These are phyloP conservation scores for Berberis vulgaris DNA, from an alignment of 164 flowering plant species.

Conservation along the genomic window DNA sequence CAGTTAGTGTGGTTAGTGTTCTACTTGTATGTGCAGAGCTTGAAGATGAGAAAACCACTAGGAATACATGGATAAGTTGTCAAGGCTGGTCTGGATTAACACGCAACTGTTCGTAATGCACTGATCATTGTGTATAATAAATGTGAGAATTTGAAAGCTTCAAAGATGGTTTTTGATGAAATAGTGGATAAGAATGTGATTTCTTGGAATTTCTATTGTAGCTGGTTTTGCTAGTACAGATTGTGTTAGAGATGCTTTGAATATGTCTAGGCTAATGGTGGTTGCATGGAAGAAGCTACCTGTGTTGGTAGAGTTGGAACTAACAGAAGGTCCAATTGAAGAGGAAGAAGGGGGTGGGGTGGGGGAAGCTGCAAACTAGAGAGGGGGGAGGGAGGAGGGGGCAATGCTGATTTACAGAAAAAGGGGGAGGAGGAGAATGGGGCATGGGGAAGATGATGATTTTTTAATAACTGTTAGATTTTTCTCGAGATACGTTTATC, in stretches of 20 bases:
- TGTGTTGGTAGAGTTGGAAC: no score
- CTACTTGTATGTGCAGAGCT: slow-evolving; percentile 30
- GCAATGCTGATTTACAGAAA: no score
- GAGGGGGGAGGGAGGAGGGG: no score
- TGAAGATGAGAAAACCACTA: slow-evolving; percentile 25
- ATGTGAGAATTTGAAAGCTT: slow-evolving; percentile 9
- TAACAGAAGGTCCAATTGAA: no score
- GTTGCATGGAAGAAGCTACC: no score
- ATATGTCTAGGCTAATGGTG: slow-evolving; percentile 21
- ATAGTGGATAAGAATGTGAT: slow-evolving; percentile 19
- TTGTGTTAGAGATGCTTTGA: slow-evolving; percentile 32
- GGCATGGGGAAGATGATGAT: no score
- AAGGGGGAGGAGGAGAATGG: no score
- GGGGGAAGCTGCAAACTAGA: no score
- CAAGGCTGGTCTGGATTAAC: slow-evolving; percentile 10
- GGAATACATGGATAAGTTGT: slow-evolving; percentile 15
- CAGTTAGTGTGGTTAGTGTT: slow-evolving; percentile 12
- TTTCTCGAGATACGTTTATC: no score
- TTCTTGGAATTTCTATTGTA: slow-evolving; percentile 57
- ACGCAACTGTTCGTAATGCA: slow-evolving; percentile 13
- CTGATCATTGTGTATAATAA: slow-evolving; percentile 10
- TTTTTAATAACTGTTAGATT: no score
- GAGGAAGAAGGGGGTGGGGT: no score
- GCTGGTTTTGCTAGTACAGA: slow-evolving; percentile 28
- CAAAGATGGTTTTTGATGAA: slow-evolving; percentile 9